Base-by-base conservation (phyloP, 176 grass and related monocot genomes). In the Hsuehochloa calcarea region DNA sequence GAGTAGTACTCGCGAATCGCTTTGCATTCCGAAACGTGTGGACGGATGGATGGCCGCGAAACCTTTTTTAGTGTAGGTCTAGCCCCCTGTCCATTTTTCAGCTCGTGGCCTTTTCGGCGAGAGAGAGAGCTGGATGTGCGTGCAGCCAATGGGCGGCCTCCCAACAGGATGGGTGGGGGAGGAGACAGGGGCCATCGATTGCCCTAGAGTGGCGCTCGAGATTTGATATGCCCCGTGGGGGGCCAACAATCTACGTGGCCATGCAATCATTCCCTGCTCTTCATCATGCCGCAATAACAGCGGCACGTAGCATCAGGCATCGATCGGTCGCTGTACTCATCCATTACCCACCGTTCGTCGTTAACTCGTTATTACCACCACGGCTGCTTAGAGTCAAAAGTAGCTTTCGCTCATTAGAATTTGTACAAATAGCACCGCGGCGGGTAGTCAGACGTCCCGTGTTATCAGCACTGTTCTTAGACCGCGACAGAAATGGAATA, bases 211-310 rank as follows among this genome's bases (percentile, higher is more conserved):
- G 43, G 38, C 10, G 50, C 11, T 77, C 52, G 67, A 56, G 51
- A 55, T 26, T 58, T 41, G 67, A 41, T 26, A 20, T 27, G 1
- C 12, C 37, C 12, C 37, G 70, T 8, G 5, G n/a, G n/a, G 14
- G 8, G 6, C 27, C 20, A 4, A 22, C 27, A 41, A 44, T 75
- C 70, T 29, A 13, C 13, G 22, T 26, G 34, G 22, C 50, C 39
- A 60, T 37, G 0, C 23, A 31, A 87, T 81, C 61, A 76, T 68
- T 58, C 49, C 49, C 55, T 19, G 51, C 41, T 23, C 14, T 12
- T 73, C 82, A 41, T 84, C 59, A 59, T 74, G 37, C 81, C 67
- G 23, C 56, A 84, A 74, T 89, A 66, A 89, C 46, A 44, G 59
- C 49, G 16, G 8, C 45, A 65, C 25, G 12, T 2, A 13, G 73